Base-by-base conservation (phyloP, 2,329 filamentous ascomycete species). In the Colletotrichum paranaense region DNA sequence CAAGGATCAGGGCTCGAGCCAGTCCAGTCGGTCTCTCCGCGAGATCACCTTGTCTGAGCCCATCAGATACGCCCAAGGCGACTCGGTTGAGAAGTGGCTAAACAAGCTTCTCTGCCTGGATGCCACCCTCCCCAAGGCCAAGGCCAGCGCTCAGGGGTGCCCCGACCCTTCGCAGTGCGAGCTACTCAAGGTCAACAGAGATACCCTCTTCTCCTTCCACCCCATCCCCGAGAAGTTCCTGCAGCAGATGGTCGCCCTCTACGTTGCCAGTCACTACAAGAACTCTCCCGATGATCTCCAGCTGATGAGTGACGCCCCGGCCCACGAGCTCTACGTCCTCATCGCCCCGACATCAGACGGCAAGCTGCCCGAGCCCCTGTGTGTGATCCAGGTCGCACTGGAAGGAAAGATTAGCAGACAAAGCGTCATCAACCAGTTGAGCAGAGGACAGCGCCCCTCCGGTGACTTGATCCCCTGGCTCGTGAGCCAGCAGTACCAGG, bases 211-310 rank as follows among this genome's bases (percentile, higher is more conserved):
- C 86, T 98, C 96, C 14, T 99, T 97, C 87, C 97, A 99, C 79
- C 95, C 95, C 3, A 95, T 98, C 24, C 97, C 97, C 2, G 97
- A 99, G 82, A 97, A 95, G 80, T 98, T 99, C 84, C 85, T 99
- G 68, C 97, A 99, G 81, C 95, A 98, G 78, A 98, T 99, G 95
- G 96, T 99, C 84, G 95, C 95, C 1, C 89, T 99, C 2, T 99
- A 98, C 78, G 97, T 99, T 32, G 95, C 97, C 32, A 97, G 95
- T 66, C 95, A 98, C 83, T 98, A 99, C 88, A 98, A 98, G 84
- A 99, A 99, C 84, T 95, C 95, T 0, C 97, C 97, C 0, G 97
- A 99, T 78, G 97, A 99, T 79, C 88, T 99, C n/a, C 97, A 98
- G 82, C 90, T 99, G 70, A 97, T 99, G 95, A 98, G 95, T 74